A percentile compares a stretch with the other conserved stretches of the same genome.
Conservation (phyloP, 495 filamentous ascomycete genomes). For the Trichocladium antarcticum region DNA sequence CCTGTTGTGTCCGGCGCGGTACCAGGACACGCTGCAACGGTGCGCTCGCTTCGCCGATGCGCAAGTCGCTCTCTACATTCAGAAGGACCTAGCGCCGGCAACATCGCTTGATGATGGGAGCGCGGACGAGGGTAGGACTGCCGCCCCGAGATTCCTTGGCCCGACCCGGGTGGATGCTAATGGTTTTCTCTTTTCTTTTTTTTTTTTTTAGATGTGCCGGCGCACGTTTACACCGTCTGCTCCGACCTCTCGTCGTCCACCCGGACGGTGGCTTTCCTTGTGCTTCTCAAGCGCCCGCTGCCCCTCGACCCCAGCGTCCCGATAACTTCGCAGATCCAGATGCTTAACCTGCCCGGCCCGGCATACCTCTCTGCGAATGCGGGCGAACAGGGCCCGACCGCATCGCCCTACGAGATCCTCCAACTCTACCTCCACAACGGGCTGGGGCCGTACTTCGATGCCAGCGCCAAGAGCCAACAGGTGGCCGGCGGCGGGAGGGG, state of each 20-base stretch:
- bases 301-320: slow-evolving; percentile 72
- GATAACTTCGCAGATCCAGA: slow-evolving; percentile 74
- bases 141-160: neutral
- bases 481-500: slow-evolving; percentile 50
- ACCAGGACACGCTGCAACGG: slow-evolving; percentile 69
- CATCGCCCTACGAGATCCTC: slow-evolving; percentile 82
- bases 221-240: slow-evolving; percentile 66
- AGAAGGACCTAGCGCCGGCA: slow-evolving; percentile 59
- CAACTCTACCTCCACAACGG: slow-evolving; percentile 80
- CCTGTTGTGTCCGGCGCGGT: slow-evolving; percentile 59
- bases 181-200: no score
- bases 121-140: slow-evolving; percentile 19
- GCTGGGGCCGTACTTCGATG: slow-evolving; percentile 90
- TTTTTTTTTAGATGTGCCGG: slow-evolving; percentile 29
- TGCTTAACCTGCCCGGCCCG: slow-evolving; percentile 79
- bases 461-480: slow-evolving; percentile 77
- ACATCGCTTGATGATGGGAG: slow-evolving; percentile 26
- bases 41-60: slow-evolving; percentile 86
- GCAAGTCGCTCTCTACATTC: slow-evolving; percentile 78
- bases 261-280: slow-evolving; percentile 70
- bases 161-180: slow-evolving; percentile 1
- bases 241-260: slow-evolving; percentile 69
- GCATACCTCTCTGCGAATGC: slow-evolving; percentile 51
- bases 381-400: slow-evolving; percentile 53
- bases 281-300: slow-evolving; percentile 76